phyloP scores from a whole-genome alignment of 2,329 filamentous ascomycete genomes.

The Pseudogymnoascus sp. region DNA sequence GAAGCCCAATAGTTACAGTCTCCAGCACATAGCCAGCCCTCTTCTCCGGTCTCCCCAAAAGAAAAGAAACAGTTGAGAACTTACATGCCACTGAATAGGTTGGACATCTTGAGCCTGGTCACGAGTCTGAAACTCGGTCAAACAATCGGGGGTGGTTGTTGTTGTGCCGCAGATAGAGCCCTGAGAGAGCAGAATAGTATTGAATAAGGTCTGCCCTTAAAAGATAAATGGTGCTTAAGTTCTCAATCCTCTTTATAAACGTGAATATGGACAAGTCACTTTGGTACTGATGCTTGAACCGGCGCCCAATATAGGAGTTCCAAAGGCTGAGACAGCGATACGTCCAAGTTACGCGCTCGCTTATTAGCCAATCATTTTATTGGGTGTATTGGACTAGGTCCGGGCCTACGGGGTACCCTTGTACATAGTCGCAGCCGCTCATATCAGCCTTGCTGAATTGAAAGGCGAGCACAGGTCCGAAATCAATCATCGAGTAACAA shows the following conservation, averaged over 20 bases:
- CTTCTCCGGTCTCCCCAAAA: not conserved
- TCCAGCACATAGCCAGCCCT: not conserved
- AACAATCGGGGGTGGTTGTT: slow-evolving; percentile 5
- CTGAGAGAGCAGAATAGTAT: not conserved
- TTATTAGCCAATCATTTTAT: not conserved
- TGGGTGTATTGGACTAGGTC: not conserved
- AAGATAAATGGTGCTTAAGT: not conserved
- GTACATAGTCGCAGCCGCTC: slow-evolving; percentile 1
- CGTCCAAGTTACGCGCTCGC: slow-evolving; percentile 8
- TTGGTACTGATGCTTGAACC: not conserved
- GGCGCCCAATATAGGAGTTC: slow-evolving; percentile 9
- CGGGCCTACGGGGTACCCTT: not conserved
- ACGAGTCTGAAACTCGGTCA: slow-evolving; percentile 8
- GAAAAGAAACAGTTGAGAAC: slow-evolving; percentile 16
- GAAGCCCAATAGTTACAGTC: not conserved
- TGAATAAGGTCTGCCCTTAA: not conserved
- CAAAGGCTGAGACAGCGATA: slow-evolving; percentile 8
- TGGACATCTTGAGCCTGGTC: slow-evolving; percentile 25
- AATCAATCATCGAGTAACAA: not conserved
- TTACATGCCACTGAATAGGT: slow-evolving; percentile 32
- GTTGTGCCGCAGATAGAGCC: not conserved
- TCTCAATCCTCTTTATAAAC: slow-evolving; percentile 3
- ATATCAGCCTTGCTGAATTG: slow-evolving; percentile 8
- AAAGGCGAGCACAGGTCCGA: slow-evolving; percentile 2
- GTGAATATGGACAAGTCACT: slow-evolving; percentile 4